Percentiles rank a stretch among this genome's conserved stretches.
Evolutionary conservation across 495 filamentous ascomycete species (phyloP).

Genomic region (Glonium stellatum): DNA sequence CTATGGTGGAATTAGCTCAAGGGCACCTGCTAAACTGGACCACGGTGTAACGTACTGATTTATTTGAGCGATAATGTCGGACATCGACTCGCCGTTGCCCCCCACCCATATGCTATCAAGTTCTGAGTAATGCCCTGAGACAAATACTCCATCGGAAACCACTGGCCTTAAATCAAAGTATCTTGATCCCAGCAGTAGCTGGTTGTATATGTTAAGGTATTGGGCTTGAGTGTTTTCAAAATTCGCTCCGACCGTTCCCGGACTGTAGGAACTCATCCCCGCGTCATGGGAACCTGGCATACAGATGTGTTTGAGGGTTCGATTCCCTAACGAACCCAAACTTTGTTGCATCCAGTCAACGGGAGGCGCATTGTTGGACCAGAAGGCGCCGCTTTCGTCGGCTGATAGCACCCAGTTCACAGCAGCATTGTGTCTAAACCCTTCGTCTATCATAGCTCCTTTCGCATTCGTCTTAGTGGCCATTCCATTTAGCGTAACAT

Average conservation of each 20-base stretch:
- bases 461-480: slow-evolving; percentile 14
- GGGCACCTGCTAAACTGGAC: not conserved
- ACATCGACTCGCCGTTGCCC: slow-evolving; percentile 21
- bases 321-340: slow-evolving; percentile 19
- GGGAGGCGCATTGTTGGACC: slow-evolving; percentile 13
- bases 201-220: slow-evolving; percentile 19
- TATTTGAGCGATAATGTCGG: slow-evolving; percentile 22
- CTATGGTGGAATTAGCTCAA: not conserved
- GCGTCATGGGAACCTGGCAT: slow-evolving; percentile 30
- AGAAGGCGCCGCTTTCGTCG: slow-evolving; percentile 20
- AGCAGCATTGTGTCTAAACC: slow-evolving; percentile 23
- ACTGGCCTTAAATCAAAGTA: slow-evolving; percentile 28
- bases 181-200: slow-evolving; percentile 20
- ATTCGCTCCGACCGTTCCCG: slow-evolving; percentile 20
- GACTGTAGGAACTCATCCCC: slow-evolving; percentile 19
- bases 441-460: slow-evolving; percentile 18
- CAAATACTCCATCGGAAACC: slow-evolving; percentile 23
- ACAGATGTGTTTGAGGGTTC: slow-evolving; percentile 21
- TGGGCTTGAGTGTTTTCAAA: slow-evolving; percentile 24
- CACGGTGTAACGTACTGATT: slow-evolving; percentile 10
- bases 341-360: slow-evolving; percentile 29
- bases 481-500: slow-evolving; percentile 14
- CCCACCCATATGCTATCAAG: slow-evolving; percentile 21
- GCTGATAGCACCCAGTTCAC: slow-evolving; percentile 25
- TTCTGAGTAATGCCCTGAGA: slow-evolving; percentile 27